Base-by-base conservation (phyloP, 192 early-diverging fungal species). In the Coemansia sp. region DNA sequence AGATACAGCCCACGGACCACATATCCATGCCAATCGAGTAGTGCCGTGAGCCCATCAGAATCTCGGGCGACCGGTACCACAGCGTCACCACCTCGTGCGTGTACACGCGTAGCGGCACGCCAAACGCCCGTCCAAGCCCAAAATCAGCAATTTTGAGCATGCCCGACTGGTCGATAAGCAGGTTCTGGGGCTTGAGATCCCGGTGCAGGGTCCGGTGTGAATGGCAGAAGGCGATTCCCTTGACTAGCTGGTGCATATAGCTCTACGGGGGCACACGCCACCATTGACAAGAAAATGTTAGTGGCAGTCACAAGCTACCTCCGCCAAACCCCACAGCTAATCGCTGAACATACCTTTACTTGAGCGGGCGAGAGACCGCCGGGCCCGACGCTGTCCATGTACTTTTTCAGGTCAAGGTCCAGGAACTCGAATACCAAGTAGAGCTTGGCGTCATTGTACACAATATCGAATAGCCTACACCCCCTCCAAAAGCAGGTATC, bases 121-220 rank as follows among this genome's bases (percentile, higher is more conserved):
- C 91, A 64, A 95, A 92, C 0, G 91, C 87, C 11, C 97, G 85
- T 0, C 93, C 94, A 26, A 99, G 82, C 20, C 97, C 97, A 70
- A 99, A 93, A 72, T 99, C 97, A 12, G 93, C 95, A 7, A 99
- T 79, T 48, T 94, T 97, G 28, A 99, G 78, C 64, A 81, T 90
- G 2, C 90, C 88, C 0, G 79, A 65, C 62, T 84, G 84, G 60
- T 95, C 93, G 69, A 99, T 94, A 27, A 99, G 81, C 67, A 97
- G 56, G 67, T 99, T 99, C 76, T 97, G 94, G n/a, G 94, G 96
- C 57, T 99, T 99, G 39, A 99, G 76, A 64, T 99, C 96, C 12
- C 96, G 85, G 72, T 99, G 96, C 23, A 99, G 70, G 47, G 96
- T 90, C n/a, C 96, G 83, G 55, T 84, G 85, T 28, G 84, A 82